Evolutionary conservation across 2,329 filamentous ascomycete genomes (phyloP), one percentile per base, ranked within the genome.

Genomic region (Fusarium praegraminearum): DNA sequence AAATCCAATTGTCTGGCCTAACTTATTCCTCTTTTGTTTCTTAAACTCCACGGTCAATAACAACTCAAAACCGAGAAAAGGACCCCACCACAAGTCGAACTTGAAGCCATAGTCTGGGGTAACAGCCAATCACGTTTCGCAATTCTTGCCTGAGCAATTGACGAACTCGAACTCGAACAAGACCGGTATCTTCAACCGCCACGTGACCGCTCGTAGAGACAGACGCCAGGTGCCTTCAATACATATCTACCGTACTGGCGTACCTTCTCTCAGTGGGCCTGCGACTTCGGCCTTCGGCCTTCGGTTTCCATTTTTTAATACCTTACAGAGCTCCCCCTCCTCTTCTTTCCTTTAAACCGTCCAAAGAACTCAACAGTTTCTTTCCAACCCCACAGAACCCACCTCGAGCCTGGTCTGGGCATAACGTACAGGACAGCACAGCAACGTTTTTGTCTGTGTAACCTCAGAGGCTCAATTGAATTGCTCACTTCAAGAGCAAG

Each of bases 301-400:
- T 56, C 62, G 51, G 50, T 55, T 36, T 69, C 63, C 62, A 65
- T 54, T 62, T 65, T 71, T 66, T 50, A 55, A 54, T 52, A 41
- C 45, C 33, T 32, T 46, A 52, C 35, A 69, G 55, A 71, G 60
- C 65, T 71, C 53, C 68, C 68, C 63, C 62, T 65, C 55, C 61
- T 49, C 49, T 67, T 52, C 35, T 57, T 51, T 70, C 44, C 58
- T 50, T 67, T 54, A 65, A 68, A 56, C 43, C 28, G 67, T 43
- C 49, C 50, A 62, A 68, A 53, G 41, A 51, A 50, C 47, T 57
- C 65, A 53, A 40, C 33, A 40, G 22, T 54, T 49, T 32, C 52
- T 62, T 50, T 55, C 28, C 38, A 41, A 40, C 52, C 56, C 41
- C 47, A 30, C 40, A 57, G 58, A 56, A 43, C 58, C 60, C 32